A percentile compares a stretch with the other conserved stretches of the same genome.
Evolutionary conservation across 2,329 filamentous ascomycete species (phyloP).

Genomic region (Aspergillus sp.): DNA sequence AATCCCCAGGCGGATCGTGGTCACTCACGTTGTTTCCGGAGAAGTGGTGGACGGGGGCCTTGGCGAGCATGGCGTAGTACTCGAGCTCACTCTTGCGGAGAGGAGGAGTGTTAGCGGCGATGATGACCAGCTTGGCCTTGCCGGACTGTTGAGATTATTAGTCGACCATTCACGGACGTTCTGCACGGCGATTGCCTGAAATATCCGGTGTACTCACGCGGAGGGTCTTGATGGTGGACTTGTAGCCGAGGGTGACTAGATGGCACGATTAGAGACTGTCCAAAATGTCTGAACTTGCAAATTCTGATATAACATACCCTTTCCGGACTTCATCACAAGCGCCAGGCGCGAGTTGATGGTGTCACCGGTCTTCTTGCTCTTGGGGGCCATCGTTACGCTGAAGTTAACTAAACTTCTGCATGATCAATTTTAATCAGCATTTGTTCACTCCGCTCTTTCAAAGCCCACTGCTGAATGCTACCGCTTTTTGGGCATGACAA

Average conservation of each 20-base stretch:
- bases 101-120: constrained; percentile 93
- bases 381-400: constrained; percentile 62
- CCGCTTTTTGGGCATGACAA: not conserved
- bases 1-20: not conserved
- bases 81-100: constrained; percentile 97
- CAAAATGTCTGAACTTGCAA: not conserved
- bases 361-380: constrained; percentile 77
- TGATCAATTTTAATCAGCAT: constrained; percentile 13
- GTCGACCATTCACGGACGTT: constrained; percentile 4
- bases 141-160: constrained; percentile 55
- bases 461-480: not conserved
- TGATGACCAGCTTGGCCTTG: constrained; percentile 99
- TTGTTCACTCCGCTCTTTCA: constrained; percentile 2
- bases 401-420: constrained; percentile 27
- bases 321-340: constrained; percentile 65
- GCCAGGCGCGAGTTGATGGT: constrained; percentile 71
- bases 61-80: constrained; percentile 88
- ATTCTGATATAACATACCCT: constrained; percentile 32
- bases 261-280: constrained; percentile 11
- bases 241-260: constrained; percentile 82
- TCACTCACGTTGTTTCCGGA: constrained; percentile 95
- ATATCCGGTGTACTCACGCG: constrained; percentile 47
- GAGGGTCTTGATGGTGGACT: constrained; percentile 85
- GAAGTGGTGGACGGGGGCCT: constrained; percentile 97
- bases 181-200: not conserved